phyloP scores from a whole-genome alignment of 2,329 filamentous ascomycete species.

The Colletotrichum sp. region DNA sequence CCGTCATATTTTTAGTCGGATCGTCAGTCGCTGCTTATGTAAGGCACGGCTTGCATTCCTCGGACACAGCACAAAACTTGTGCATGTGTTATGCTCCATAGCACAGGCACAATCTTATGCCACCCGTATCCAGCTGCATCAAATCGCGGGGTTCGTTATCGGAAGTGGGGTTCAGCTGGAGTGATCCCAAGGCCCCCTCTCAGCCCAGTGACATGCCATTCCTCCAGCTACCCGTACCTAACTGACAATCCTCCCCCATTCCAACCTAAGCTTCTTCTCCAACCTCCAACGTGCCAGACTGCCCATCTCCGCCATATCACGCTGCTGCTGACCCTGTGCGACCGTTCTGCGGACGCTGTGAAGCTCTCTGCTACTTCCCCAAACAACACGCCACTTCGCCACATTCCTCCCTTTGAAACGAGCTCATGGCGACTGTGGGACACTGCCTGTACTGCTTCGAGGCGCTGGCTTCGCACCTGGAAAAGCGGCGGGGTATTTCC shows the following conservation, averaged over 20 bases:
- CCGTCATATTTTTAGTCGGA: not conserved
- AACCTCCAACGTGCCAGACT: not conserved
- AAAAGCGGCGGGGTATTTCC: slow-evolving; percentile 69
- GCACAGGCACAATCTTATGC: not conserved
- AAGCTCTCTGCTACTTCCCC: slow-evolving; percentile 1
- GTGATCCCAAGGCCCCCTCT: not conserved
- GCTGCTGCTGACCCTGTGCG: not conserved
- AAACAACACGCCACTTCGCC: not conserved
- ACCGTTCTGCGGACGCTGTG: not conserved
- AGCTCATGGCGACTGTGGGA: slow-evolving; percentile 77
- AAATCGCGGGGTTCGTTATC: slow-evolving; percentile 18
- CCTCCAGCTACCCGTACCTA: not conserved
- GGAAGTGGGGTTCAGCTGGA: slow-evolving; percentile 5
- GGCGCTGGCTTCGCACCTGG: slow-evolving; percentile 76
- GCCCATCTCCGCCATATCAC: not conserved
- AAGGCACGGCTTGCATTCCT: not conserved
- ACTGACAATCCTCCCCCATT: not conserved
- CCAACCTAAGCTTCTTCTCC: not conserved
- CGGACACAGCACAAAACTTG: not conserved
- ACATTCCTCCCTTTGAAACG: slow-evolving; percentile 1
- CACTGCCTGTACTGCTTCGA: slow-evolving; percentile 98
- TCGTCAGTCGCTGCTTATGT: not conserved
- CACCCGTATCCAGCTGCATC: not conserved
- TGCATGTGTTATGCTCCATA: not conserved
- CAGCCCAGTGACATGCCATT: not conserved